Percentiles rank a stretch among this genome's conserved stretches.
Evolutionary conservation across 257 asterid species (phyloP).

Genomic region (Oldenlandia corymbosa): DNA sequence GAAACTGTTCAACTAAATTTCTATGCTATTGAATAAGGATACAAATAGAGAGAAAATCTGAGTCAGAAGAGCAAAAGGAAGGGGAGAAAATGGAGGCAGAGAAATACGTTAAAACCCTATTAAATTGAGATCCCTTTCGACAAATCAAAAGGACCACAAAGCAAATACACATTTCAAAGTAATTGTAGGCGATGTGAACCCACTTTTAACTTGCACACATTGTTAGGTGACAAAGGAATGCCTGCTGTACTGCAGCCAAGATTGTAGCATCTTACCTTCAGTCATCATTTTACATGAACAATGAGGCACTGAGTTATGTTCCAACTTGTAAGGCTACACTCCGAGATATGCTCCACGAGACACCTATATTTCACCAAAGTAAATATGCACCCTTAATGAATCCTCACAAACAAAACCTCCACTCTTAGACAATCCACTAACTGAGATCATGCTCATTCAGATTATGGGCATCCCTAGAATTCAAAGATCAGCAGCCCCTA

Average conservation of each 20-base stretch:
- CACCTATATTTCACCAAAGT: slow-evolving; percentile 31
- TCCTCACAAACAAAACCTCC: slow-evolving; percentile 12
- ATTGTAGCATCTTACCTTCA: slow-evolving; percentile 28
- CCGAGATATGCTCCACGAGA: slow-evolving; percentile 30
- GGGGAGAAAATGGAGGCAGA: too few relatives aligned
- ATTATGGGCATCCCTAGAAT: background rate
- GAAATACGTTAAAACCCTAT: too few relatives aligned
- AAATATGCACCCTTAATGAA: slow-evolving; percentile 14
- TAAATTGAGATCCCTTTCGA: background rate
- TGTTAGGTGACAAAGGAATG: background rate
- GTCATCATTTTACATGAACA: slow-evolving; percentile 19
- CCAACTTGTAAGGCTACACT: slow-evolving; percentile 33
- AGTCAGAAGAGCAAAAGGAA: background rate
- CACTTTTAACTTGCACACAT: background rate
- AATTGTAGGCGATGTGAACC: slow-evolving; percentile 1
- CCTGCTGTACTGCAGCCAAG: slow-evolving; percentile 13
- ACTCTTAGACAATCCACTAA: slow-evolving; percentile 14
- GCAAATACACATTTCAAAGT: background rate
- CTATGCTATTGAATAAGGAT: background rate
- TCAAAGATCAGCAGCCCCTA: background rate
- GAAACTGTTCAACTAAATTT: background rate
- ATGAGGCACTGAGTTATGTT: slow-evolving; percentile 21
- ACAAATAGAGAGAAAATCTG: background rate
- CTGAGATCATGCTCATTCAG: background rate
- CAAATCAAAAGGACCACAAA: too few relatives aligned